Base-by-base conservation (phyloP, 306 rosid species). In the Dalbergia oliveri region DNA sequence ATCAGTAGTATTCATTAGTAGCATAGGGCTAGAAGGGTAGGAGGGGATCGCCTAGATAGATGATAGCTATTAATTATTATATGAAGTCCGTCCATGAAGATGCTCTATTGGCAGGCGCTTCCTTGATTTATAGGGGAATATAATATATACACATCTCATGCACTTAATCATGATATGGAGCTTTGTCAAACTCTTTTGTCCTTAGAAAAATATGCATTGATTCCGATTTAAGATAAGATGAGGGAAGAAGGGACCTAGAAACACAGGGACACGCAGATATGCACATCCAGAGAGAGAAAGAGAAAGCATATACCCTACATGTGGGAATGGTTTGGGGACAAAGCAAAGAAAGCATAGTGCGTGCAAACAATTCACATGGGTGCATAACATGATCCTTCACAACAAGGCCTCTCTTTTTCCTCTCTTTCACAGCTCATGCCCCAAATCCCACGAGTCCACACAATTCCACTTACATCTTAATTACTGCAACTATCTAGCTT, bases 321-420 rank as follows among this genome's bases (percentile, higher is more conserved):
- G 97, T 89, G 97, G 87, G 88, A 81, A 81, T 85, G 91, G 88
- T 87, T 88, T 84, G 88, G 88, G 87, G 91, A 87, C 93, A 94
- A 84, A 92, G 94, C 85, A 86, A 84, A 86, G 88, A 83, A 86
- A 86, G 85, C 92, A 84, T 82, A 83, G 88, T 87, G 92, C 87
- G 79, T 88, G 93, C 85, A 73, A 92, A 82, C 90, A 86, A 81
- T 72, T 85, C 97, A 94, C 97, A 89, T 92, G 98, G 97, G 90
- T 15, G 81, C 81, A 78, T 80, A 88, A 81, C 85, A 79, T 86
- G 71, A 86, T 81, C 85, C 84, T 78, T 84, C 79, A 78, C 88
- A 76, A 57, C 5, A 45, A 23, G 49, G 13, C 75, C 79, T 66
- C 74, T 49, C 77, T 74, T 73, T 83, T 78, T 37, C 71, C 19